Base-by-base conservation (phyloP, 768 basidiomycete genomes). In the Amanita rubescens region DNA sequence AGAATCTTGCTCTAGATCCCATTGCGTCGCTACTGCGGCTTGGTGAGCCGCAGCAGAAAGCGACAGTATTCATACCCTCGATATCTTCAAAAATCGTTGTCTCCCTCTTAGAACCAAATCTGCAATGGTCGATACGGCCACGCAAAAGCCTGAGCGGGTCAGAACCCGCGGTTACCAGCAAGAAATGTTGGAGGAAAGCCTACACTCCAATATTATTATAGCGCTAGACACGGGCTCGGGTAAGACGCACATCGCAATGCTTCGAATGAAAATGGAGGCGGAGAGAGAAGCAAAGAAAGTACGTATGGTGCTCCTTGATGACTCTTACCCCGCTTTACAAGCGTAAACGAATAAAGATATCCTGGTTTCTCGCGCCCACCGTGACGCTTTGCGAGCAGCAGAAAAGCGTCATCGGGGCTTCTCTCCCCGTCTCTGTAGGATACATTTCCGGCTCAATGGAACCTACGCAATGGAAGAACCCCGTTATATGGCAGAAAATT, bases 351-450 rank as follows among this genome's bases (percentile, higher is more conserved):
- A 14, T 4, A 30, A 56, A 90, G 87, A 69, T 86, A 5, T 86
- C 80, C 0, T 90, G 88, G 88, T 90, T 90, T 62, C 63, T 90
- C 11, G 85, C 86, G 0, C 88, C 88, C 0, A 90, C 88, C 0
- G 87, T 89, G 5, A 78, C 87, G 0, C 71, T 90, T 2, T 87
- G 86, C 58, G 75, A 81, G 52, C 88, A 90, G 63, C 88, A 90
- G 61, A 67, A 69, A 44, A 56, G 59, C 3, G 85, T 85, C 14
- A 85, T 90, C 48, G 59, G 72, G 41, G 62, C 61, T 2, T 73
- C 77, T 7, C 72, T 88, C 17, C 79, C 84, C 0, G 79, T 79
- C 1, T 71, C 78, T 1, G 85, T 85, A 10, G 86, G 85, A 7
- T 66, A 85, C 14, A 80, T 90, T 33, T 85, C 87, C 2, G 87